These are phyloP conservation scores for Puccinia triticina DNA, from an alignment of 1,284 basidiomycete species.

Conservation along the genomic window DNA sequence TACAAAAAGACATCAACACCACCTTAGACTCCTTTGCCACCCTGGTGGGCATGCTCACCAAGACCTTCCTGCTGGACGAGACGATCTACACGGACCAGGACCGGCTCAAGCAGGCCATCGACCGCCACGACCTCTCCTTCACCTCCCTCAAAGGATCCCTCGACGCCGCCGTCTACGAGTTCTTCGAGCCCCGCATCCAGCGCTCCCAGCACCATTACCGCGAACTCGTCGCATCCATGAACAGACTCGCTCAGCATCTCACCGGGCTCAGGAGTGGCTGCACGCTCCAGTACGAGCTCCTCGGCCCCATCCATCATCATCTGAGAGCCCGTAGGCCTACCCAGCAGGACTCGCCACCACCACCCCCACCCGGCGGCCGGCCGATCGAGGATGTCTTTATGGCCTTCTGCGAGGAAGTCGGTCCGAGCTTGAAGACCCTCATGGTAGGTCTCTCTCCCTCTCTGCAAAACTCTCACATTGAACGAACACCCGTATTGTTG, in stretches of 20 bases:
- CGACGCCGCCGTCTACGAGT: slow-evolving; percentile 80
- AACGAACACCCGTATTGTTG: neutral
- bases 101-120: slow-evolving; percentile 66
- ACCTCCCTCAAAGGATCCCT: slow-evolving; percentile 81
- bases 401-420: slow-evolving; percentile 78
- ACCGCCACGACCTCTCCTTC: slow-evolving; percentile 67
- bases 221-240: slow-evolving; percentile 79
- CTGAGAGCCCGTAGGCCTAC: neutral
- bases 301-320: slow-evolving; percentile 60
- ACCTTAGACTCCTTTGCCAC: slow-evolving; percentile 85
- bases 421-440: slow-evolving; percentile 73
- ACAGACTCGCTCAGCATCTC: slow-evolving; percentile 84
- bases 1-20: slow-evolving; percentile 78
- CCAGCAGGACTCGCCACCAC: slow-evolving; percentile 55
- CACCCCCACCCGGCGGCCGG: slow-evolving; percentile 35
- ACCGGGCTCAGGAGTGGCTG: slow-evolving; percentile 82
- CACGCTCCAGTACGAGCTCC: slow-evolving; percentile 76
- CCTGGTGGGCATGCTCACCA: slow-evolving; percentile 75
- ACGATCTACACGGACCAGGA: slow-evolving; percentile 60
- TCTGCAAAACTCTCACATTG: no score
- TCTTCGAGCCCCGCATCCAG: slow-evolving; percentile 65
- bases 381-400: slow-evolving; percentile 68
- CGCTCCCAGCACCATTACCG: slow-evolving; percentile 70
- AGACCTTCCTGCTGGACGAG: slow-evolving; percentile 77
- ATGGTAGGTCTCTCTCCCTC: slow-evolving; percentile 65